Conservation (phyloP, 2,329 filamentous ascomycete genomes). For the Huntiella decipiens region DNA sequence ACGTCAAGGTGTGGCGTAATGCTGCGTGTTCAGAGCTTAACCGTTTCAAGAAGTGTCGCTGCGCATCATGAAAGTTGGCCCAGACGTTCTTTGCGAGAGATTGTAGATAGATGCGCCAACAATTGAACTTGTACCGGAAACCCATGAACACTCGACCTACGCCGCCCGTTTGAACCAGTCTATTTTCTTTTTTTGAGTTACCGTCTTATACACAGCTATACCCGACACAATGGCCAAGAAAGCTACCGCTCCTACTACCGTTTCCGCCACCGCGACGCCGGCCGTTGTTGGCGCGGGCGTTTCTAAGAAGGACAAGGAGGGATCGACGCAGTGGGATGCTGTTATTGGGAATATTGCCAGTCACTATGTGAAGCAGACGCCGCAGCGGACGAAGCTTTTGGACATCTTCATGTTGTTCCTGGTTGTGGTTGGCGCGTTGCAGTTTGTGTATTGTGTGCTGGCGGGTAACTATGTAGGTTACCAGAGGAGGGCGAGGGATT, state of each 20-base stretch:
- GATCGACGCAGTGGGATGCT: constrained; percentile 27
- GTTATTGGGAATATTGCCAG: constrained; percentile 53
- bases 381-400: constrained; percentile 79
- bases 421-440: constrained; percentile 65
- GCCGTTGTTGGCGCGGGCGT: constrained; percentile 11
- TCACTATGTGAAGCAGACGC: constrained; percentile 62
- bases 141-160: too few relatives aligned
- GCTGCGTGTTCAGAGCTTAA: constrained; percentile 12
- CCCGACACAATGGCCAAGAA: constrained; percentile 10
- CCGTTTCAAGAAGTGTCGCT: neutral
- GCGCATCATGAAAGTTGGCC: too few relatives aligned
- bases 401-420: constrained; percentile 84
- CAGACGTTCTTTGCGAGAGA: too few relatives aligned
- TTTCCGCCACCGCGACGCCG: constrained; percentile 11
- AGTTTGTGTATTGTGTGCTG: constrained; percentile 83
- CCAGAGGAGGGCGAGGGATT: neutral
- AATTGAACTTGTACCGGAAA: neutral
- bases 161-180: neutral
- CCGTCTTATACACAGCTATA: constrained; percentile 10
- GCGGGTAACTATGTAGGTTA: constrained; percentile 80
- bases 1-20: constrained; percentile 12
- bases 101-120: neutral
- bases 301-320: constrained; percentile 13
- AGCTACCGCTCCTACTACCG: constrained; percentile 13
- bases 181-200: constrained; percentile 11